Base-by-base conservation (phyloP, 2,329 filamentous ascomycete genomes). In the Mycosphaerella arachidis region DNA sequence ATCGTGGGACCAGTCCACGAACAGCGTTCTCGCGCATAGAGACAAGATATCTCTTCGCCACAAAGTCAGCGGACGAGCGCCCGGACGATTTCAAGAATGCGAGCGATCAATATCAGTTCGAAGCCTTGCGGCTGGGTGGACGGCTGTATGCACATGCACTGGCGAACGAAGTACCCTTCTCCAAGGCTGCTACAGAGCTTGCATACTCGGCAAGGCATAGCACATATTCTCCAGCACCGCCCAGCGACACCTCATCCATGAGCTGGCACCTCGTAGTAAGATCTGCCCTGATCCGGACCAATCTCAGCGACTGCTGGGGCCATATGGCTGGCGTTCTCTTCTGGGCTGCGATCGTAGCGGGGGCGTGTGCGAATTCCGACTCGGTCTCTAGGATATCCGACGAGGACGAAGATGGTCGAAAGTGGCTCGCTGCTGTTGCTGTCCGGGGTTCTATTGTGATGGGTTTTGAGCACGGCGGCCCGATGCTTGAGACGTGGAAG, bases 251-350 rank as follows among this genome's bases (percentile, higher is more conserved):
- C 55, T 51, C 58, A 16, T 46, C 48, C 30, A 53, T 48, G 27
- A 62, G 59, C 55, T 65, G 63, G 61, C 66, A 66, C 57, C 55
- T 63, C 18, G 48, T 63, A 40, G 68, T 74, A 53, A 64, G 68
- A 46, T 57, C 63, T 18, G 61, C 65, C 4, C 62, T 74, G 1
- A 54, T 60, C 20, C 52, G 63, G 2, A 72, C 72, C 4, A 66
- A 71, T 52, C 58, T 72, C 6, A 62, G 63, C 18, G 66, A 71
- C 27, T 71, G 68, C 61, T 74, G 72, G 73, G 66, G 66, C n/a
- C 63, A 67, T 31, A 63, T 74, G 56, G 65, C 68, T 1, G 73
- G 73, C 12, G 68, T 73, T 3, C 63, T 75, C 4, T 70, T 72
- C 56, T 74, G 69, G 66, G 64, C 70, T 18, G 58, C 66, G 1